phyloP scores from a whole-genome alignment of 768 basidiomycete species.

The Dioszegia crocea region DNA sequence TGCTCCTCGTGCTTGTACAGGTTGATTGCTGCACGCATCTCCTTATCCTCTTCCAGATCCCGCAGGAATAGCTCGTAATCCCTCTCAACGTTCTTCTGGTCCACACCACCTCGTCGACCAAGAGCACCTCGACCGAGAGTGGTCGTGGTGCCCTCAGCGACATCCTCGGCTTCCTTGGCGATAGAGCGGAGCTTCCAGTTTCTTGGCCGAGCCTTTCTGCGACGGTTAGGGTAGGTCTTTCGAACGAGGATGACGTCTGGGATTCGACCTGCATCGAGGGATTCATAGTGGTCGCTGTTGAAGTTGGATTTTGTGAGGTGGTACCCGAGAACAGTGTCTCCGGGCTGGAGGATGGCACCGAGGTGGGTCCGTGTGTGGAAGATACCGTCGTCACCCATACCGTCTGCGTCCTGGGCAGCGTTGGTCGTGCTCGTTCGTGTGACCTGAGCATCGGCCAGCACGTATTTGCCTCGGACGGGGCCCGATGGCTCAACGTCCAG shows the following conservation, averaged over 20 bases:
- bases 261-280: constrained; percentile 60
- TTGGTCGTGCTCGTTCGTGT: constrained; percentile 65
- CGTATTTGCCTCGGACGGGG: constrained; percentile 67
- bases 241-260: constrained; percentile 91
- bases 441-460: constrained; percentile 85
- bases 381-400: constrained; percentile 66
- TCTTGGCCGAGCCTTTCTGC: constrained; percentile 82
- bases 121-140: constrained; percentile 68
- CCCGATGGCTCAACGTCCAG: constrained; percentile 86
- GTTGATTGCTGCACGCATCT: constrained; percentile 80
- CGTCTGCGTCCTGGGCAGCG: constrained; percentile 57
- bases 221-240: constrained; percentile 88
- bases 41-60: constrained; percentile 90
- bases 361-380: constrained; percentile 96
- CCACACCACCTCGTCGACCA: constrained; percentile 81
- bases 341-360: constrained; percentile 86
- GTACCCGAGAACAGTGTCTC: constrained; percentile 89
- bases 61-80: constrained; percentile 95
- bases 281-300: constrained; percentile 81
- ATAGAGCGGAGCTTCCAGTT: constrained; percentile 88
- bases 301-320: constrained; percentile 83
- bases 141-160: constrained; percentile 52
- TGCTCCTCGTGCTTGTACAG: constrained; percentile 56
- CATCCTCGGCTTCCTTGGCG: constrained; percentile 82
- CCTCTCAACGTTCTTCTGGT: constrained; percentile 86